These are phyloP conservation scores for Solanum bulbocastanum DNA, from an alignment of 257 asterid species.

Conservation along the genomic window DNA sequence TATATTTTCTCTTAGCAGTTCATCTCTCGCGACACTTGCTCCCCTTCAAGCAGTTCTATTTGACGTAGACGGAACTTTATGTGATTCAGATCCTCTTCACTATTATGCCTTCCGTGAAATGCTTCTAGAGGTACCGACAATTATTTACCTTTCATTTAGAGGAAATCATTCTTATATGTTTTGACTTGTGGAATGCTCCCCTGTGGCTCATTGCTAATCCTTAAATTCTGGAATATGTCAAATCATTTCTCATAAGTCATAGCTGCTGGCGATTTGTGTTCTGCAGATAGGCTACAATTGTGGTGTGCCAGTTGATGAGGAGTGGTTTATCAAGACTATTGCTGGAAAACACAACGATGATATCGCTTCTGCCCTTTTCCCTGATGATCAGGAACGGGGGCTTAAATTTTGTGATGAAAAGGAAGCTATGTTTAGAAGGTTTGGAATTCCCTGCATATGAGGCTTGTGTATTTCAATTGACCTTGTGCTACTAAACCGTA, in stretches of 20 bases:
- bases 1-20: conserved; percentile 32
- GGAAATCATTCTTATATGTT: background rate
- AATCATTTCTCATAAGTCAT: background rate
- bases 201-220: background rate
- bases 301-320: conserved; percentile 75
- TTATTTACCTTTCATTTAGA: background rate
- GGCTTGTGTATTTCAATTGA: background rate
- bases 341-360: conserved; percentile 90
- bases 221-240: background rate
- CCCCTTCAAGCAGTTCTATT: conserved; percentile 92
- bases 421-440: conserved; percentile 90
- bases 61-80: conserved; percentile 88
- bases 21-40: conserved; percentile 54
- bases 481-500: background rate
- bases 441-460: background rate
- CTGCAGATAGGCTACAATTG: conserved; percentile 77
- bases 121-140: conserved; percentile 56
- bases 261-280: background rate
- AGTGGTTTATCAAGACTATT: conserved; percentile 45
- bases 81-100: conserved; percentile 93
- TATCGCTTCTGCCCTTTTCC: conserved; percentile 62
- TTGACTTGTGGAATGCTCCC: background rate
- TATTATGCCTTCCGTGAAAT: conserved; percentile 49
- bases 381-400: conserved; percentile 70
- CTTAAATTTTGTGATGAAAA: conserved; percentile 65